Percentiles rank a stretch among this genome's conserved stretches.
These are phyloP conservation scores for Solanum hybrid DNA, from an alignment of 305 asterid genomes.

Conservation along the genomic window DNA sequence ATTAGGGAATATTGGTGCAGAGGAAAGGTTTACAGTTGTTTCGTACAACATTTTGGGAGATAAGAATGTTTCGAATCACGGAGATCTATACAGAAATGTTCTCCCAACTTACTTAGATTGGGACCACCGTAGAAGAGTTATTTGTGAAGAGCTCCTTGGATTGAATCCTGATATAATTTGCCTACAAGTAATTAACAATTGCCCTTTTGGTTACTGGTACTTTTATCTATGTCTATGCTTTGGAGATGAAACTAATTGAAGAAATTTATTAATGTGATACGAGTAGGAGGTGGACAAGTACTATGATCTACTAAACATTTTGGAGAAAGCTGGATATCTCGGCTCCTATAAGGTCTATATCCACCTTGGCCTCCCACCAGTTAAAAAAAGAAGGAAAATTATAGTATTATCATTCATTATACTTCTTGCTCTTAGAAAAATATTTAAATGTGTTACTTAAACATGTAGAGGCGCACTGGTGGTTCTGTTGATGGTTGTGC, in stretches of 20 bases:
- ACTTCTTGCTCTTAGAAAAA: not conserved
- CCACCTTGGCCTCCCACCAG: not conserved
- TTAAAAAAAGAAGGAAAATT: not conserved
- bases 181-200: conserved; percentile 17
- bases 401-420: not conserved
- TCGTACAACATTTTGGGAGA: conserved; percentile 31
- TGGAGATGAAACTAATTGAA: not conserved
- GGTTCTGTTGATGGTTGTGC: conserved; percentile 29
- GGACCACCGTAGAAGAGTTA: conserved; percentile 19
- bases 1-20: not conserved
- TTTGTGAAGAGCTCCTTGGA: conserved; percentile 23
- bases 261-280: not conserved
- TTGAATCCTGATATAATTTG: conserved; percentile 27
- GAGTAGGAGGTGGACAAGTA: conserved; percentile 34
- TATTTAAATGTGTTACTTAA: not conserved
- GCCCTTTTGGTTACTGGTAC: not conserved
- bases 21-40: conserved; percentile 21
- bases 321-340: conserved; percentile 26
- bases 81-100: conserved; percentile 27
- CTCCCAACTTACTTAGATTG: conserved; percentile 19
- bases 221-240: not conserved
- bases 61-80: conserved; percentile 22
- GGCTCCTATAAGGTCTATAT: conserved; percentile 23
- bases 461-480: conserved; percentile 30
- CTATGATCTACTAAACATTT: conserved; percentile 13